Conservation (phyloP, 345 rosid species). For the Euphorbia tirucalli region DNA sequence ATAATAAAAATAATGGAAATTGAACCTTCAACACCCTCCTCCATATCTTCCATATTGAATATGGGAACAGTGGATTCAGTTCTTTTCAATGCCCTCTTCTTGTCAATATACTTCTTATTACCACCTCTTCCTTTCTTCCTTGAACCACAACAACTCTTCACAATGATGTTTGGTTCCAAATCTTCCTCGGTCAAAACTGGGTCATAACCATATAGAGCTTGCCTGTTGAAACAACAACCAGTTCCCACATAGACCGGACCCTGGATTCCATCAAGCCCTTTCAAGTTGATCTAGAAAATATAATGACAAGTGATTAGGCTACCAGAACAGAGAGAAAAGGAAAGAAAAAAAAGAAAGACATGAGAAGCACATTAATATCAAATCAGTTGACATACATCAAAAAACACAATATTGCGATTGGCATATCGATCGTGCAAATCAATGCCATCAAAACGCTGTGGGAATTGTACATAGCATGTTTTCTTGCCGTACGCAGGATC, state of each 20-base stretch:
- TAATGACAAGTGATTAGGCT: conserved; percentile 11
- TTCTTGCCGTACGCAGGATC: conserved; percentile 85
- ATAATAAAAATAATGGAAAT: neutral
- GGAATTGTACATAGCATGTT: conserved; percentile 98
- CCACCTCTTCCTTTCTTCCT: conserved; percentile 78
- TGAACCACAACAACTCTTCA: conserved; percentile 96
- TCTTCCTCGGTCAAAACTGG: conserved; percentile 96
- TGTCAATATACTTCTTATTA: conserved; percentile 74
- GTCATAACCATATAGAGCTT: conserved; percentile 97
- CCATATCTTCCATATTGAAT: conserved; percentile 97
- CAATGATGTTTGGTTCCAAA: conserved; percentile 86
- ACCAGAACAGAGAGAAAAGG: neutral
- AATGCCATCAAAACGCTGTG: conserved; percentile 99
- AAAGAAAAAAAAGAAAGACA: neutral
- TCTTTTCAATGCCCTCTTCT: conserved; percentile 74
- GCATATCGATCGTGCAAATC: conserved; percentile 99
- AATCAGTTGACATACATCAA: conserved; percentile 62
- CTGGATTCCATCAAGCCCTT: conserved; percentile 95
- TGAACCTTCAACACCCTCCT: conserved; percentile 97
- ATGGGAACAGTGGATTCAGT: conserved; percentile 95
- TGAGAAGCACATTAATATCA: conserved; percentile 14
- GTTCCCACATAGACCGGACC: conserved; percentile 99
- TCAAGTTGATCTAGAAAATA: conserved; percentile 82
- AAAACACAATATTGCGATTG: conserved; percentile 96
- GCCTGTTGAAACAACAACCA: conserved; percentile 98